A percentile compares a stretch with the other conserved stretches of the same genome.
These are phyloP conservation scores for Acer saccharum DNA, from an alignment of 345 rosid genomes.

Conservation along the genomic window DNA sequence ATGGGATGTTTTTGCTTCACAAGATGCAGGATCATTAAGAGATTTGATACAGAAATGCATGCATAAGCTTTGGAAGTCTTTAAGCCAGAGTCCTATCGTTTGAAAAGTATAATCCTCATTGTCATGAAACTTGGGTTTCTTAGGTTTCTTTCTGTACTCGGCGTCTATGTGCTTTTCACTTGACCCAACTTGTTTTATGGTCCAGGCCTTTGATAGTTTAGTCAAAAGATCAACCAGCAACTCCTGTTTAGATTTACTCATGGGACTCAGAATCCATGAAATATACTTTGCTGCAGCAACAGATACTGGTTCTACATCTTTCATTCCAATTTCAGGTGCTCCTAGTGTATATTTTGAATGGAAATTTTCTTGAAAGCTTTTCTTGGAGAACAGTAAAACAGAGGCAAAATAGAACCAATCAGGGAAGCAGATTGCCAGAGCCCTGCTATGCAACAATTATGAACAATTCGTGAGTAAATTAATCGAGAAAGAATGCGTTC, in stretches of 20 bases:
- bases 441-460: conserved; percentile 50
- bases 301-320: conserved; percentile 31
- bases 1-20: conserved; percentile 20
- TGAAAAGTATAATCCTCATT: conserved; percentile 25
- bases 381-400: conserved; percentile 48
- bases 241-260: conserved; percentile 46
- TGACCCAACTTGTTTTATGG: conserved; percentile 28
- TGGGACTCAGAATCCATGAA: conserved; percentile 68
- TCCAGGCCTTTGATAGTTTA: conserved; percentile 54
- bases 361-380: conserved; percentile 24
- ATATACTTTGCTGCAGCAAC: conserved; percentile 67
- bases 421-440: conserved; percentile 77
- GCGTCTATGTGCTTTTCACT: conserved; percentile 28
- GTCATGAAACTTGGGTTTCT: conserved; percentile 38
- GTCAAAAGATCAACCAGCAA: conserved; percentile 46
- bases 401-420: conserved; percentile 83
- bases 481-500: not conserved
- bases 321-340: conserved; percentile 18
- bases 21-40: conserved; percentile 23
- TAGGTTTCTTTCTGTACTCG: conserved; percentile 38
- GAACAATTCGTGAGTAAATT: not conserved
- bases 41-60: conserved; percentile 21
- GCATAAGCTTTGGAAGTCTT: conserved; percentile 45
- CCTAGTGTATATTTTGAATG: conserved; percentile 24
- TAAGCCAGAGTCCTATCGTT: conserved; percentile 43